Percentiles rank a stretch among this genome's conserved stretches.
These are phyloP conservation scores for Debaryomyces sp. DNA, from an alignment of 1,139 yeast genomes.

Conservation along the genomic window DNA sequence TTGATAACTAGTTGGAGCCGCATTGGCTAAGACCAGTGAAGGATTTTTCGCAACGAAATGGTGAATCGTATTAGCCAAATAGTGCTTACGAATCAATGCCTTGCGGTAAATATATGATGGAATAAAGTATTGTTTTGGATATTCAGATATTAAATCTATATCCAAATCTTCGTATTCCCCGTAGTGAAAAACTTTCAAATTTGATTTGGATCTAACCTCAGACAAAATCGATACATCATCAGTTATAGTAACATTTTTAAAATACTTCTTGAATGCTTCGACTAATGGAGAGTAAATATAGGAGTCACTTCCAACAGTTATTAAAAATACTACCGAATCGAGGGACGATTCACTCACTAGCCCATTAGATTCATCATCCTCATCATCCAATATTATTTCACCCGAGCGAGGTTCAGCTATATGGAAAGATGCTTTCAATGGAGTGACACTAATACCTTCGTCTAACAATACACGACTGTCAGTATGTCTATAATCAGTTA, in stretches of 20 bases:
- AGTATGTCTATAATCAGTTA: conserved; percentile 52
- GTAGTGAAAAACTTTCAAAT: conserved; percentile 59
- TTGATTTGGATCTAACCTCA: conserved; percentile 20
- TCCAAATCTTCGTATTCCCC: conserved; percentile 91
- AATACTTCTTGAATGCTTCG: conserved; percentile 38
- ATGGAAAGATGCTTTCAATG: conserved; percentile 74
- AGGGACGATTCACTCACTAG: conserved; percentile 20
- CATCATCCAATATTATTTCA: conserved; percentile 46
- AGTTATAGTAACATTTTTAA: conserved; percentile 30
- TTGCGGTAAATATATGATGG: conserved; percentile 86
- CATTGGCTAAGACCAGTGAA: conserved; percentile 53
- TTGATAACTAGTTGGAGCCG: conserved; percentile 77
- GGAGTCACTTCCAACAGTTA: conserved; percentile 40
- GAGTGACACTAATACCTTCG: conserved; percentile 73
- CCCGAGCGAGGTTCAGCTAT: conserved; percentile 59
- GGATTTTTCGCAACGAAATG: conserved; percentile 78
- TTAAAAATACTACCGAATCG: conserved; percentile 19
- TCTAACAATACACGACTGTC: conserved; percentile 58
- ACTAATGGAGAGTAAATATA: conserved; percentile 64
- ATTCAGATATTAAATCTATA: conserved; percentile 57
- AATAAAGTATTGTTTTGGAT: conserved; percentile 53
- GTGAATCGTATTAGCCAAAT: conserved; percentile 76
- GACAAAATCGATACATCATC: conserved; percentile 25
- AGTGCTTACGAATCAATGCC: conserved; percentile 88
- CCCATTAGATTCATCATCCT: conserved; percentile 15